Conservation (phyloP, 1,139 yeast species). For the Nakaseomyces delphensis region DNA sequence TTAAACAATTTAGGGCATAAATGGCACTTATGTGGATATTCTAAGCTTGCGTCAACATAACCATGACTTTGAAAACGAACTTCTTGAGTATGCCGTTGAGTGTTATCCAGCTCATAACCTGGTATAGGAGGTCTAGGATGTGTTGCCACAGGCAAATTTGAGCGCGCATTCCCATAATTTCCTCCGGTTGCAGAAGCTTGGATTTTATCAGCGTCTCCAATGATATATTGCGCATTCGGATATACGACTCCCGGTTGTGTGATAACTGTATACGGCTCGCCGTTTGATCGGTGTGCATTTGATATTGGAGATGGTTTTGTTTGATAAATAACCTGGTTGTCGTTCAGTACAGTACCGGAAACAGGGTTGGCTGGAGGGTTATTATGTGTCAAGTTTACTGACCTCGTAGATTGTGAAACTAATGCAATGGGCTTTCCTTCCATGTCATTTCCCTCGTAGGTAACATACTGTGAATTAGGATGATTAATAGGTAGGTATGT, state of each 20-base stretch:
- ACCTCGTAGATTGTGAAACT: background rate
- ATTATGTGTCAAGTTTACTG: background rate
- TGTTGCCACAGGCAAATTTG: background rate
- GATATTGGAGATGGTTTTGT: background rate
- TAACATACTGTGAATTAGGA: background rate
- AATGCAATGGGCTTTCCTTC: background rate
- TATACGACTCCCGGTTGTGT: background rate
- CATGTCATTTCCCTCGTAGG: background rate
- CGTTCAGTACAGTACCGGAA: background rate
- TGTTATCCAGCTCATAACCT: background rate
- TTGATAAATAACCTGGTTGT: background rate
- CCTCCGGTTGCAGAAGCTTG: background rate
- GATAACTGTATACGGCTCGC: background rate
- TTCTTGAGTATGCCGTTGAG: background rate
- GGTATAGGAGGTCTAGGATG: background rate
- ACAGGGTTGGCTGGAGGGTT: background rate
- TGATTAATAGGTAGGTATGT: background rate
- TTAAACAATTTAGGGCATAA: constrained; percentile 69
- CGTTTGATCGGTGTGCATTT: background rate
- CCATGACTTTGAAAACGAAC: background rate
- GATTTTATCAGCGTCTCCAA: background rate
- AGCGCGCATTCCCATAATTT: background rate
- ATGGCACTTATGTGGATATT: constrained; percentile 55
- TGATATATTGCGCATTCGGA: background rate
- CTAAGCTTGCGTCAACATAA: background rate